A percentile compares a stretch with the other conserved stretches of the same genome.
Evolutionary conservation across 2,329 filamentous ascomycete genomes (phyloP).

Genomic region (Xylariaceae sp.): DNA sequence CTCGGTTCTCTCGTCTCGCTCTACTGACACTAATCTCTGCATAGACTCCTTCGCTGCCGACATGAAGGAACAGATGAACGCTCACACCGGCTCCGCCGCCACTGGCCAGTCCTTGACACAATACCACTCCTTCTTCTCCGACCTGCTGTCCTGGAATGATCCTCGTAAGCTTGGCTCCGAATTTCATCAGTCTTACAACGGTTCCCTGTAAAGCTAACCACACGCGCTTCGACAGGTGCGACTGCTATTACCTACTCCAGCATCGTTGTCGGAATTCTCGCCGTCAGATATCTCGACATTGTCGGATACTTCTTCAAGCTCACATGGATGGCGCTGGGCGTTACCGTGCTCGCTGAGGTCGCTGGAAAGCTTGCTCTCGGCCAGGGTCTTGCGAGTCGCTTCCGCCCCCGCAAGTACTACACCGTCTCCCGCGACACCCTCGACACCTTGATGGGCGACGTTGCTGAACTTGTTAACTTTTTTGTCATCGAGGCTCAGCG

Average conservation of each 20-base stretch:
- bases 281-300: slow-evolving; percentile 60
- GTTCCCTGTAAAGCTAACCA: slow-evolving; percentile 21
- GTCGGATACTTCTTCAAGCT: slow-evolving; percentile 61
- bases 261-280: slow-evolving; percentile 55
- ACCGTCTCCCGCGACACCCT: slow-evolving; percentile 59
- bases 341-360: slow-evolving; percentile 57
- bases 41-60: slow-evolving; percentile 56
- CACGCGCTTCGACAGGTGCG: slow-evolving; percentile 42
- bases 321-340: slow-evolving; percentile 56
- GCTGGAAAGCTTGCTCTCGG: slow-evolving; percentile 56
- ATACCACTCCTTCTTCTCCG: slow-evolving; percentile 66
- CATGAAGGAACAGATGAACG: slow-evolving; percentile 50
- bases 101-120: slow-evolving; percentile 61
- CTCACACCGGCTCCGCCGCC: slow-evolving; percentile 48
- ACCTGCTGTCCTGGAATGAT: slow-evolving; percentile 65
- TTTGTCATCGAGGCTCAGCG: slow-evolving; percentile 65
- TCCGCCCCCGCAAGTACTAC: slow-evolving; percentile 64
- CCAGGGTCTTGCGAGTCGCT: slow-evolving; percentile 58
- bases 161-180: slow-evolving; percentile 46
- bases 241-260: slow-evolving; percentile 60
- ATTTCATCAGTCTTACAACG: neutral
- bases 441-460: slow-evolving; percentile 56
- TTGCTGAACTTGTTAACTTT: slow-evolving; percentile 66
- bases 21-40: slow-evolving; percentile 3
- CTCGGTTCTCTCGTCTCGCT: neutral